These are phyloP conservation scores for Coelastrella sp. DNA, from an alignment of 139 green algal genomes.

Conservation along the genomic window DNA sequence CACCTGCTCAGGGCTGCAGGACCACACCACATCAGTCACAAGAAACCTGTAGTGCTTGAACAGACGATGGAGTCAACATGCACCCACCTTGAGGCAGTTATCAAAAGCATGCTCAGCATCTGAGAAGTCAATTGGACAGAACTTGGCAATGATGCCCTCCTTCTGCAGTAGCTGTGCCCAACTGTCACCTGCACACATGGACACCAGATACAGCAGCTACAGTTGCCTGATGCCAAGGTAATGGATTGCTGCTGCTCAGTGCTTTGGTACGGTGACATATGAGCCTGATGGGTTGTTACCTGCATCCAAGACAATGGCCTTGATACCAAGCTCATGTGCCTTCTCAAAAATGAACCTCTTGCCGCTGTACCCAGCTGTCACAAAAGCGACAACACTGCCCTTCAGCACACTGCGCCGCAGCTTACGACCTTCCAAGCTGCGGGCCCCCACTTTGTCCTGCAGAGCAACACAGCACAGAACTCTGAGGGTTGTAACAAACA, in stretches of 20 bases:
- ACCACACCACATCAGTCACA: no score
- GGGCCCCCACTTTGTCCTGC: constrained; percentile 64
- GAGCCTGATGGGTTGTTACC: no score
- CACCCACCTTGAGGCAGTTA: constrained; percentile 67
- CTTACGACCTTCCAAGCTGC: constrained; percentile 64
- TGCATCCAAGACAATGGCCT: constrained; percentile 7
- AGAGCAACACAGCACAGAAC: constrained; percentile 21
- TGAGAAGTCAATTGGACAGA: constrained; percentile 86
- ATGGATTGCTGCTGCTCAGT: no score
- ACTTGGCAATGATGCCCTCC: constrained; percentile 84
- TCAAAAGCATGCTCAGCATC: constrained; percentile 87
- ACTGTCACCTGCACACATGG: constrained; percentile 68
- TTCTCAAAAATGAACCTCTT: constrained; percentile 95
- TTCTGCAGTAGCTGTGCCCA: constrained; percentile 77
- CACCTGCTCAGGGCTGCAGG: no score
- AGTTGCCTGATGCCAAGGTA: no score
- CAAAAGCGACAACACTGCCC: constrained; percentile 86
- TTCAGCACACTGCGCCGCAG: constrained; percentile 80
- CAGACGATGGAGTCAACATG: no score
- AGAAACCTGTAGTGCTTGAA: no score
- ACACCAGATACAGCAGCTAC: constrained; percentile 87
- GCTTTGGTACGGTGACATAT: no score
- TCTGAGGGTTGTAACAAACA: no score
- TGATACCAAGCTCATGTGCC: constrained; percentile 84
- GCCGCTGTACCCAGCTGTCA: constrained; percentile 86